phyloP scores from a whole-genome alignment of 2,329 filamentous ascomycete genomes.

The Dactylonectria macrodidyma region DNA sequence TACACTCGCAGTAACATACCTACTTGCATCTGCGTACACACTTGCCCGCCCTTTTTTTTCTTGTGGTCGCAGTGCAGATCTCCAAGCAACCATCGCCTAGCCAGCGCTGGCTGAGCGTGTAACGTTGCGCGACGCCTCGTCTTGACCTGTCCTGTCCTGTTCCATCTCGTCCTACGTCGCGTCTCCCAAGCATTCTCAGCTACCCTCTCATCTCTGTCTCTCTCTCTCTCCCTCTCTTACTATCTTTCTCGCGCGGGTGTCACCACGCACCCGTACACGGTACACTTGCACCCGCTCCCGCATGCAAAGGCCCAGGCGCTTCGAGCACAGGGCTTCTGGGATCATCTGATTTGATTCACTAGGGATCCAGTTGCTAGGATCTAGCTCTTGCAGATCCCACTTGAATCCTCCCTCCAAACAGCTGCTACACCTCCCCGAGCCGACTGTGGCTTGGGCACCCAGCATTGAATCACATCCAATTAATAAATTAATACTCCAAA shows the following conservation, averaged over 20 bases:
- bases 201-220: slow-evolving; percentile 3
- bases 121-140: slow-evolving; percentile 43
- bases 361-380: slow-evolving; percentile 10
- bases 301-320: neutral
- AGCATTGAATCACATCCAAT: slow-evolving; percentile 28
- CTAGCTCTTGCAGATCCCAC: slow-evolving; percentile 30
- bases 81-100: slow-evolving; percentile 17
- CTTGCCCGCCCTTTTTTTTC: neutral
- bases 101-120: slow-evolving; percentile 36
- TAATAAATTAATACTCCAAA: slow-evolving; percentile 26
- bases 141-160: no score
- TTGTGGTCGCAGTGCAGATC: slow-evolving; percentile 18
- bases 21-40: no score
- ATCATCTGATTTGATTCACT: neutral
- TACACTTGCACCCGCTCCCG: neutral
- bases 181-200: slow-evolving; percentile 17
- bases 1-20: no score
- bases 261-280: neutral
- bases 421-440: slow-evolving; percentile 12
- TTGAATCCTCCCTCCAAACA: slow-evolving; percentile 15
- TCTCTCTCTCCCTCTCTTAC: neutral
- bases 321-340: neutral
- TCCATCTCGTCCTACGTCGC: slow-evolving; percentile 28
- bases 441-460: slow-evolving; percentile 28
- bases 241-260: neutral